Evolutionary conservation across 1,284 basidiomycete species (phyloP), one percentile per base, ranked within the genome.

Genomic region (Rhodotorula sp.): DNA sequence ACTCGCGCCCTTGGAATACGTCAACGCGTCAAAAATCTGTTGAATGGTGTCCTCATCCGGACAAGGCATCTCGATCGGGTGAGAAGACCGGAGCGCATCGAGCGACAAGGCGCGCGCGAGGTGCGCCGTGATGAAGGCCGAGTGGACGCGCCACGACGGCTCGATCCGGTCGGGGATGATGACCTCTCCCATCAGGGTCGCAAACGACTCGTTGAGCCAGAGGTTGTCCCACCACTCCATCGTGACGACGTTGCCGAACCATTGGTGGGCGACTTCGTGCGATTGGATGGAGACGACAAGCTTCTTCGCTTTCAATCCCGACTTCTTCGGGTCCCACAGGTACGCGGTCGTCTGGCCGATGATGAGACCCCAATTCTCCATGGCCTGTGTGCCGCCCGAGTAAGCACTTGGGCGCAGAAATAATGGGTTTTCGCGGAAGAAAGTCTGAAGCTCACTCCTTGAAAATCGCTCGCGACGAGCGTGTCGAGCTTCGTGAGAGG

Each of bases 11-110:
- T 64, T 57, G 19, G 63, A 64, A 56, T 69, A 69, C 23, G 68
- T 68, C 54, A 73, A 64, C 23, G 71, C 70, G 31, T 73, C 74
- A 28, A 73, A 76, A 59, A 71, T 71, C 60, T 72, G 73, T 60
- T 71, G 66, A 38, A 74, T 69, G 54, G 67, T 77, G 19, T 70
- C 69, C 56, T 75, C 73, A 54, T 95, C 91, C 0, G 91, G 91
- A 78, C 90, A 93, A 18, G 90, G 90, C 34, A 97, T 92, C 82
- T 99, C 93, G 78, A 99, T 93, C 1, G 95, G 91, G 81, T 99
- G 95, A 49, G 92, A 95, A 19, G 93, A 95, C 21, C 91, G 84
- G 81, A 95, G 93, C 15, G 91, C 87, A 79, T 99, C 95, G 66
- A 97, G 86, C 52, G 85, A 83, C 49, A 97, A 85, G 21, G 95